A percentile compares a stretch with the other conserved stretches of the same genome.
These are phyloP conservation scores for Floccularia luteovirens DNA, from an alignment of 768 basidiomycete genomes.

Conservation along the genomic window DNA sequence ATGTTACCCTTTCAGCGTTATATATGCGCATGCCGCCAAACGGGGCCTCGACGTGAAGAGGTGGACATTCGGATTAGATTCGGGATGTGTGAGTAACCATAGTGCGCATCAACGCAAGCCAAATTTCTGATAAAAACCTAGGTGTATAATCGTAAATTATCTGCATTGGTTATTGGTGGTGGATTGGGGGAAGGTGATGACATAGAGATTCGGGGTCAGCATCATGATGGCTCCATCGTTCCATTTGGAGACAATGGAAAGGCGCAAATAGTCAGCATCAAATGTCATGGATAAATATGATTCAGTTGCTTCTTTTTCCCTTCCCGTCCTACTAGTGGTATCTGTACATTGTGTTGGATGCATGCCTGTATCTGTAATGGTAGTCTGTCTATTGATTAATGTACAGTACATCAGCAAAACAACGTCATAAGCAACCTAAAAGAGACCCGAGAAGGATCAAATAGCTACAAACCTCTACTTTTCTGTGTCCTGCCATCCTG, in stretches of 20 bases:
- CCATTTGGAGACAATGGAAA: conserved; percentile 49
- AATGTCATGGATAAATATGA: conserved; percentile 21
- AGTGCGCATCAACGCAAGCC: conserved; percentile 61
- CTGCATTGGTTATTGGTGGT: conserved; percentile 10
- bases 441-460: too few relatives aligned
- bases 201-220: conserved; percentile 9
- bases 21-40: conserved; percentile 83
- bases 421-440: too few relatives aligned
- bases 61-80: conserved; percentile 82
- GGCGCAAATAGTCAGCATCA: conserved; percentile 45
- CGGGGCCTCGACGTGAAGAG: conserved; percentile 76
- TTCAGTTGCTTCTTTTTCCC: background rate
- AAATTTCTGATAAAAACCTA: background rate
- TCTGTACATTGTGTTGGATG: too few relatives aligned
- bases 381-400: too few relatives aligned
- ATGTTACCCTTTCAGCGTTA: conserved; percentile 68
- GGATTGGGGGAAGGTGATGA: conserved; percentile 10
- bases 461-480: too few relatives aligned
- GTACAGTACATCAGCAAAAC: too few relatives aligned
- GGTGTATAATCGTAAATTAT: conserved; percentile 4
- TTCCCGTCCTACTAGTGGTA: background rate
- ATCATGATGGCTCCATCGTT: conserved; percentile 19
- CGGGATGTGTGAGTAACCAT: conserved; percentile 68
- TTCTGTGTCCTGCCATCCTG: too few relatives aligned
- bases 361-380: too few relatives aligned